Percentiles rank a stretch among this genome's conserved stretches.
Conservation (phyloP, 2,329 filamentous ascomycete genomes). For the Neophaeococcomyces aloes region DNA sequence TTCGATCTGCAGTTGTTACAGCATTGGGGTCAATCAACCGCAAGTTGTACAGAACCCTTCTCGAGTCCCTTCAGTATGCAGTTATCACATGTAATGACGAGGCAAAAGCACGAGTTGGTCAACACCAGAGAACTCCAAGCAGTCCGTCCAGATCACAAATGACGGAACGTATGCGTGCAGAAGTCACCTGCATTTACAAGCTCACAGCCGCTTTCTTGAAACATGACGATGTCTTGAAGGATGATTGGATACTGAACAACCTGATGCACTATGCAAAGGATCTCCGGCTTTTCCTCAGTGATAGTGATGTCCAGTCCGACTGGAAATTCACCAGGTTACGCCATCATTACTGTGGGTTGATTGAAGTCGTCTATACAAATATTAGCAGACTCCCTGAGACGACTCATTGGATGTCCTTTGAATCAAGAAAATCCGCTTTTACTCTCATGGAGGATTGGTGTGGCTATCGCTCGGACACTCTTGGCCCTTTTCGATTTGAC, state of each 20-base stretch:
- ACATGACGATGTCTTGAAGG: conserved; percentile 64
- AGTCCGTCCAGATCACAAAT: conserved; percentile 69
- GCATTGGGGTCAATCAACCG: conserved; percentile 92
- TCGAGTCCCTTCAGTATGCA: conserved; percentile 81
- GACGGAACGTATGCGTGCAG: conserved; percentile 78
- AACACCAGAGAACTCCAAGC: conserved; percentile 73
- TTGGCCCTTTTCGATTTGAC: conserved; percentile 65
- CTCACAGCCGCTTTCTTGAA: conserved; percentile 83
- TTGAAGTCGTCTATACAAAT: conserved; percentile 86
- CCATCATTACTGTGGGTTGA: conserved; percentile 84
- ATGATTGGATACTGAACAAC: conserved; percentile 84
- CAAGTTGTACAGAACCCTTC: conserved; percentile 78
- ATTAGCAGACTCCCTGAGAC: conserved; percentile 78
- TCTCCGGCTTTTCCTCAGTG: conserved; percentile 85
- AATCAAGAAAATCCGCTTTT: conserved; percentile 89
- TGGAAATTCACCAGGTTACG: conserved; percentile 88
- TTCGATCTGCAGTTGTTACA: conserved; percentile 80
- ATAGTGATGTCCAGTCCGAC: conserved; percentile 86
- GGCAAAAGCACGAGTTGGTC: conserved; percentile 63
- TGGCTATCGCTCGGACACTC: conserved; percentile 36
- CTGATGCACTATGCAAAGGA: conserved; percentile 85
- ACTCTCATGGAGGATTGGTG: conserved; percentile 99
- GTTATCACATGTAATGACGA: conserved; percentile 81
- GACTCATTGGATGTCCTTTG: conserved; percentile 92
- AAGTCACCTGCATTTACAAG: conserved; percentile 93